Conservation (phyloP, 441 rosid genomes). For the Melastoma candidum region DNA sequence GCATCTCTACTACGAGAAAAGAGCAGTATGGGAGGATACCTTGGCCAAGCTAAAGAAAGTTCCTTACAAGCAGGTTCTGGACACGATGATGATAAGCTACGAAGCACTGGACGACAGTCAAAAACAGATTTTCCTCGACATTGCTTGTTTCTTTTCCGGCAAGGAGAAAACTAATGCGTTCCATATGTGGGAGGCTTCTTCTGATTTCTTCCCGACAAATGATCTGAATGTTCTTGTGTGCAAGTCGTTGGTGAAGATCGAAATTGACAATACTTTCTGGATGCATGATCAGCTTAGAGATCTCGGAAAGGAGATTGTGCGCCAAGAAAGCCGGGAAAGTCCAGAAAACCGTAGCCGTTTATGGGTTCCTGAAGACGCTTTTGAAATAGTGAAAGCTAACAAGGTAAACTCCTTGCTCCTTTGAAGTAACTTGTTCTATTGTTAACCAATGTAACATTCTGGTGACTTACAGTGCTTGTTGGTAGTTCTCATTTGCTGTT, state of each 20-base stretch:
- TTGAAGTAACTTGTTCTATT: conserved; percentile 7
- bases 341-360: conserved; percentile 3
- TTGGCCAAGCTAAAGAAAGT: not conserved
- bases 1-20: not conserved
- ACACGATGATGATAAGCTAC: not conserved
- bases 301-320: conserved; percentile 4
- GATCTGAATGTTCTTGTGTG: not conserved
- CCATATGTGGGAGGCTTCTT: not conserved
- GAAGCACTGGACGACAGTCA: not conserved
- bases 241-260: not conserved
- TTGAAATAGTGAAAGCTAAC: not conserved
- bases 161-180: not conserved
- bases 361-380: conserved; percentile 5
- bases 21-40: not conserved
- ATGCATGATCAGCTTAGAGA: conserved; percentile 8
- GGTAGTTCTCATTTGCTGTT: no score
- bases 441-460: not conserved
- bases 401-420: not conserved
- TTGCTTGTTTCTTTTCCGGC: conserved; percentile 1
- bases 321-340: not conserved
- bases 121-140: conserved; percentile 5
- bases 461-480: no score
- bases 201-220: not conserved
- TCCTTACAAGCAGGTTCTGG: not conserved
- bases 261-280: not conserved